phyloP scores from a whole-genome alignment of 2,329 filamentous ascomycete species.

The Camptophora hylomeconis region DNA sequence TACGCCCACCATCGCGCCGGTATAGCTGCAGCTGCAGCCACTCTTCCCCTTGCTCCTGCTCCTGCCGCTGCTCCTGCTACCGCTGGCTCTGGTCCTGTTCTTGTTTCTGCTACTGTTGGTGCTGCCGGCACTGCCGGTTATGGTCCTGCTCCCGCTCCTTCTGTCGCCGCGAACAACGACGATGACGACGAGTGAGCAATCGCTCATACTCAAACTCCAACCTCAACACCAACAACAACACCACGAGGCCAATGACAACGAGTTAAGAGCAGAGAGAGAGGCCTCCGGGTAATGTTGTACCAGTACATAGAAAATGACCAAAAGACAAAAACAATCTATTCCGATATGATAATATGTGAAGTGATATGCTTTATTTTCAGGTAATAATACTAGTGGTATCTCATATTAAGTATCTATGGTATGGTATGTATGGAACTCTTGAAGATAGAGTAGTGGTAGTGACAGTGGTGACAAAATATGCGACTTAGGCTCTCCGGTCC shows the following conservation, averaged over 20 bases:
- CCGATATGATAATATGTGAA: too few relatives aligned
- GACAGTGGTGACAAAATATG: too few relatives aligned
- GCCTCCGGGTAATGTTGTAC: background rate
- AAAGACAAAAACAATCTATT: too few relatives aligned
- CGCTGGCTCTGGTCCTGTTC: background rate
- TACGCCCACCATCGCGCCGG: too few relatives aligned
- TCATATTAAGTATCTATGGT: too few relatives aligned
- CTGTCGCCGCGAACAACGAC: background rate
- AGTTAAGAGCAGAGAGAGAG: background rate
- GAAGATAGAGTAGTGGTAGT: too few relatives aligned
- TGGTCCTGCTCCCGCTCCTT: background rate
- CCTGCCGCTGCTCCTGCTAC: background rate
- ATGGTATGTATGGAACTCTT: too few relatives aligned
- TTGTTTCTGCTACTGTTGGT: background rate
- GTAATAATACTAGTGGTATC: too few relatives aligned
- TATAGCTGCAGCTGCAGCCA: background rate
- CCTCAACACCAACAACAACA: background rate
- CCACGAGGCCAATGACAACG: background rate
- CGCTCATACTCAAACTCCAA: background rate
- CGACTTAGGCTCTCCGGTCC: too few relatives aligned
- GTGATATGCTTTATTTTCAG: too few relatives aligned
- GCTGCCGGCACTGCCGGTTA: background rate
- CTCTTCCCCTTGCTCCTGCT: background rate
- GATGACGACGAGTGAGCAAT: background rate
- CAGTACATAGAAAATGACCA: too few relatives aligned